Base-by-base conservation (phyloP, 2,329 filamentous ascomycete species). In the Ascochyta rabiei region DNA sequence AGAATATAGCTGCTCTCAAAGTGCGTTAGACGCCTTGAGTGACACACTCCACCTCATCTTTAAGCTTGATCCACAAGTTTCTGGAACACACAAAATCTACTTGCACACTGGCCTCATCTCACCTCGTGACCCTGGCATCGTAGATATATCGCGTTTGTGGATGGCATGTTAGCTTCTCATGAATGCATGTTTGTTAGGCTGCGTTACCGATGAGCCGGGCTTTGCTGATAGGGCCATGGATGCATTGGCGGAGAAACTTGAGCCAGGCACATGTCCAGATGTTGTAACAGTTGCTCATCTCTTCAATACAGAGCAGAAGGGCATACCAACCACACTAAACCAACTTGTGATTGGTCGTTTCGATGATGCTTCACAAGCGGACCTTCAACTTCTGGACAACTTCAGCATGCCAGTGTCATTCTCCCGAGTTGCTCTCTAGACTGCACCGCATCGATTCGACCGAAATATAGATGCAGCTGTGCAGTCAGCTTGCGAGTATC, bases 191-290 rank as follows among this genome's bases (percentile, higher is more conserved):
- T 39, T 34, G 6, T 19, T 48, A 5, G 33, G 44, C 6, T 48
- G 33, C 16, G 35, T 23, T 4, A 44, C 48, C 24, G 16, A 35
- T 13, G 51, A 44, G 4, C 26, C 26, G 15, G 26, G 18, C 0
- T 48, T 53, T 21, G 18, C 44, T 28, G 50, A 53, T 10, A 38
- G 26, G 15, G 39, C 35, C 4, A 48, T 40, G 33, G 39, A 53
- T 24, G 16, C 21, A 6, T 2, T 48, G 12, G 19, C 5, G 1
- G 26, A 48, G 6, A 44, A 5, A 4, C 24, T 53, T 10, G 6
- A n/a, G 2, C 26, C 16, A 28, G 15, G 28, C 9, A n/a, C 34
- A 1, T 8, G 21, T 6, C 51, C 34, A 6, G 45, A 49, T 23
- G 1, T 24, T 8, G 28, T 45, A 13, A 54, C 51, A 1, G 19